A percentile compares a stretch with the other conserved stretches of the same genome.
Evolutionary conservation across 306 rosid genomes (phyloP).

Genomic region (Vigna hirtella): DNA sequence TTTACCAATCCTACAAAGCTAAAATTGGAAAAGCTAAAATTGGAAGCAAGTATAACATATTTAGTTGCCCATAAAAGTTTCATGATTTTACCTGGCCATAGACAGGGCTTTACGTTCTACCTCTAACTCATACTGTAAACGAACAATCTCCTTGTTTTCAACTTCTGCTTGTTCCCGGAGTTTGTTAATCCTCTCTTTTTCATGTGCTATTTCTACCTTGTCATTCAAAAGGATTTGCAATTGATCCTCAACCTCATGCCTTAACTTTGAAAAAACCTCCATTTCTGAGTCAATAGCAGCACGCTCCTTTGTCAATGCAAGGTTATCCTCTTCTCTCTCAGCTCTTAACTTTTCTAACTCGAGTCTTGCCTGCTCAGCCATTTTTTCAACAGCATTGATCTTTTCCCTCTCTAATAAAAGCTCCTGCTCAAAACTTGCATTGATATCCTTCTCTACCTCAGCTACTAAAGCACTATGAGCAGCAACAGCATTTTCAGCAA

Average conservation of each 20-base stretch:
- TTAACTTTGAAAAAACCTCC: constrained; percentile 80
- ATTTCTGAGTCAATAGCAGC: constrained; percentile 87
- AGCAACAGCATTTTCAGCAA: constrained; percentile 95
- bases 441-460: constrained; percentile 90
- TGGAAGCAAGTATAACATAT: constrained; percentile 29
- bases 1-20: constrained; percentile 19
- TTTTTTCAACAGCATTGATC: constrained; percentile 76
- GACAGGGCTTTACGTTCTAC: constrained; percentile 97
- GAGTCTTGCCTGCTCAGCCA: constrained; percentile 85
- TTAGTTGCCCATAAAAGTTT: constrained; percentile 27
- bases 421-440: constrained; percentile 81
- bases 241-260: constrained; percentile 89
- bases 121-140: constrained; percentile 92
- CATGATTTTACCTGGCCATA: constrained; percentile 87
- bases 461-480: constrained; percentile 94
- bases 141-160: constrained; percentile 81
- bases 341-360: constrained; percentile 86
- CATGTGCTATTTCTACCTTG: constrained; percentile 80
- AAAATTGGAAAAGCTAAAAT: constrained; percentile 33
- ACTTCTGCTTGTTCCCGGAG: constrained; percentile 85
- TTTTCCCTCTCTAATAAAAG: constrained; percentile 86
- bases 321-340: constrained; percentile 69
- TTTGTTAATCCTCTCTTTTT: constrained; percentile 79
- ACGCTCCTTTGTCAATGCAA: constrained; percentile 75
- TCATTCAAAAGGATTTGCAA: constrained; percentile 75